A percentile compares a stretch with the other conserved stretches of the same genome.
These are phyloP conservation scores for Dactylellina sp. DNA, from an alignment of 2,329 filamentous ascomycete species.

Conservation along the genomic window DNA sequence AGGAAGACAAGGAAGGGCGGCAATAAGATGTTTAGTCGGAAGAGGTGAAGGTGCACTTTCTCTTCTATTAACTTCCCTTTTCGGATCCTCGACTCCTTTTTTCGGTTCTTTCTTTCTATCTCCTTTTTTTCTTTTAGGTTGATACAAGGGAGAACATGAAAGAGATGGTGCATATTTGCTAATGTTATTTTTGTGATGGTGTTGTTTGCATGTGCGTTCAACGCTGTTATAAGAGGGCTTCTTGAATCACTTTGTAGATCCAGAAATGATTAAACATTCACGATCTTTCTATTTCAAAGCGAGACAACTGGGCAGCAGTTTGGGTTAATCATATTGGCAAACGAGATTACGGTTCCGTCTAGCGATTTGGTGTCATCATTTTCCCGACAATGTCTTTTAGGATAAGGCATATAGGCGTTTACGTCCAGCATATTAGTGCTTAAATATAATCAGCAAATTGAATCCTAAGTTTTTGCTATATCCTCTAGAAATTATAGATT, in stretches of 20 bases:
- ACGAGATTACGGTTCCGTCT: neutral
- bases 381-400: constrained; percentile 12
- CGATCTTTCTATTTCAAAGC: neutral
- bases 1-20: constrained; percentile 59
- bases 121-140: constrained; percentile 14
- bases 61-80: neutral
- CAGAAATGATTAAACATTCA: constrained; percentile 29
- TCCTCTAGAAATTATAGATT: constrained; percentile 10
- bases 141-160: neutral
- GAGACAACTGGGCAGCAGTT: neutral
- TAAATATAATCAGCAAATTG: constrained; percentile 1
- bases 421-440: constrained; percentile 10
- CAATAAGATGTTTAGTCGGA: constrained; percentile 57
- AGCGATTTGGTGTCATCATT: neutral
- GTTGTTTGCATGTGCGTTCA: constrained; percentile 51
- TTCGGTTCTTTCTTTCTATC: constrained; percentile 4
- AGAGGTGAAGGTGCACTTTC: constrained; percentile 55
- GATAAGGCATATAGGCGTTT: constrained; percentile 46
- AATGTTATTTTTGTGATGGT: constrained; percentile 47
- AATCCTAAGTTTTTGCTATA: neutral
- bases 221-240: constrained; percentile 42
- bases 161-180: constrained; percentile 42
- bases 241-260: constrained; percentile 38
- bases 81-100: neutral
- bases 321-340: neutral